These are phyloP conservation scores for Boletus rubroflammeus DNA, from an alignment of 768 basidiomycete genomes.

Conservation along the genomic window DNA sequence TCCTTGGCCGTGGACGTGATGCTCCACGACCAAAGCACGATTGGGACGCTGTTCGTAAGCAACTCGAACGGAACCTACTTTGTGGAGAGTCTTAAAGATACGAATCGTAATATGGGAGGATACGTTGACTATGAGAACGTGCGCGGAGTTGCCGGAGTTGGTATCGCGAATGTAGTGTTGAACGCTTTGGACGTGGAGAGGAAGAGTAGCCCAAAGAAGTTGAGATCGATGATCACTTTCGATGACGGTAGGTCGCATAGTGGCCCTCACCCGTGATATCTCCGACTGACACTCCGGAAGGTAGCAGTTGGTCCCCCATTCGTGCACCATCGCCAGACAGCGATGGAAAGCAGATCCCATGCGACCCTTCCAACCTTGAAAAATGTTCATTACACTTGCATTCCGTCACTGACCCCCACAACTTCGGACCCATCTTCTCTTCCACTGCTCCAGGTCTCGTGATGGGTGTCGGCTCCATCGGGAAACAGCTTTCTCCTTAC, in stretches of 20 bases:
- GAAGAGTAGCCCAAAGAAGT: conserved; percentile 60
- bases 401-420: conserved; percentile 90
- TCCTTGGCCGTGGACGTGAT: conserved; percentile 95
- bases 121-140: conserved; percentile 93
- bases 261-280: background rate
- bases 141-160: conserved; percentile 86
- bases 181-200: conserved; percentile 84
- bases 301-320: conserved; percentile 76
- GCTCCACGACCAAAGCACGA: conserved; percentile 53
- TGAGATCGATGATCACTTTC: conserved; percentile 82
- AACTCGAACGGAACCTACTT: conserved; percentile 97
- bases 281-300: conserved; percentile 18
- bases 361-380: conserved; percentile 53
- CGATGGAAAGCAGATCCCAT: conserved; percentile 59
- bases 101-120: conserved; percentile 84
- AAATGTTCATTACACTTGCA: conserved; percentile 86
- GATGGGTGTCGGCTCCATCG: conserved; percentile 95
- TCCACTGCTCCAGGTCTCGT: conserved; percentile 92
- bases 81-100: conserved; percentile 84
- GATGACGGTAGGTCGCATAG: conserved; percentile 62
- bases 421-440: conserved; percentile 91
- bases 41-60: conserved; percentile 93
- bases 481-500: conserved; percentile 62
- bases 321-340: conserved; percentile 54
- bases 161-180: conserved; percentile 80